These are phyloP conservation scores for Litsea cubeba DNA, from an alignment of 164 flowering plant genomes.

Conservation along the genomic window DNA sequence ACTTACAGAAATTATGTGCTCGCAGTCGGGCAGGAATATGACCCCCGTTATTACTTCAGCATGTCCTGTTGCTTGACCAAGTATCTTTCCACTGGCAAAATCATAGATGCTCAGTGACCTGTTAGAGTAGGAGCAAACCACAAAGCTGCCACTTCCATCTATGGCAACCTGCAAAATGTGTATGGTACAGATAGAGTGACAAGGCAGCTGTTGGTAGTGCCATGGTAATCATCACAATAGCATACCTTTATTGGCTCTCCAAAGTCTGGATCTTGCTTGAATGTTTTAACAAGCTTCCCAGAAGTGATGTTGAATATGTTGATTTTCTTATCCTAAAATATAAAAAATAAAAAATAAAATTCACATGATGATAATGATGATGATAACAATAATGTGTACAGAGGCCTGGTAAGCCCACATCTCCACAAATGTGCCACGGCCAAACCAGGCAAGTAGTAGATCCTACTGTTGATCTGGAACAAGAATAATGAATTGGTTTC, in stretches of 20 bases:
- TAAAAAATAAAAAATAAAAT: not conserved
- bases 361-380: no score
- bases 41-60: constrained; percentile 62
- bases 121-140: constrained; percentile 72
- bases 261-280: constrained; percentile 44
- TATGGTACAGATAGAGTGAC: not conserved
- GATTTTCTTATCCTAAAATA: constrained; percentile 59
- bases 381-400: not conserved
- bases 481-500: not conserved
- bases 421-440: not conserved
- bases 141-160: constrained; percentile 70
- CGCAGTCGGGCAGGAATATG: constrained; percentile 67
- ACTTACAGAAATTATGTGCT: constrained; percentile 70
- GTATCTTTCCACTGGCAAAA: constrained; percentile 44
- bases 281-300: constrained; percentile 53
- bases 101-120: constrained; percentile 62
- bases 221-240: constrained; percentile 5
- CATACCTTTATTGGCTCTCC: constrained; percentile 74
- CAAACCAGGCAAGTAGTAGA: not conserved
- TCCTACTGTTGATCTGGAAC: not conserved
- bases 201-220: not conserved
- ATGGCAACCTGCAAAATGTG: constrained; percentile 39
- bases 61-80: constrained; percentile 58
- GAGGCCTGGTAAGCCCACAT: not conserved
- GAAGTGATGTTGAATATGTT: constrained; percentile 42